These are phyloP conservation scores for Epithele typhae DNA, from an alignment of 768 basidiomycete species.

Conservation along the genomic window DNA sequence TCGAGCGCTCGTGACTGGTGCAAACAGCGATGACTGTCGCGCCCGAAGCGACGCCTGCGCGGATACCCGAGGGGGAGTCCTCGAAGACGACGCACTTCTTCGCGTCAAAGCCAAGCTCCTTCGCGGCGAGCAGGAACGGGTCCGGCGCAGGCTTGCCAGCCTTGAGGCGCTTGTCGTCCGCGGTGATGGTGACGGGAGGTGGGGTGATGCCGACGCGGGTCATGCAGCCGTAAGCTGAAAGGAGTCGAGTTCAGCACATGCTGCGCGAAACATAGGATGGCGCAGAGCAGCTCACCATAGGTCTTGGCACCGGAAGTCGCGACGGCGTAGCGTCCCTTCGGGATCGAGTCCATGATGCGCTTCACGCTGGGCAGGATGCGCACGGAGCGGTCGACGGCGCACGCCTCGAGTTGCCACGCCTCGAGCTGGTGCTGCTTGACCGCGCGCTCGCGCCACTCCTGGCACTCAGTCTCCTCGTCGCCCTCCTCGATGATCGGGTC, in stretches of 20 bases:
- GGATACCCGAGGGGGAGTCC: slow-evolving; percentile 65
- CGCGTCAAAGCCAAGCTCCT: slow-evolving; percentile 51
- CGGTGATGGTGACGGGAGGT: slow-evolving; percentile 68
- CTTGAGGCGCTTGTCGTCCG: slow-evolving; percentile 70
- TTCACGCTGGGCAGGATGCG: slow-evolving; percentile 69
- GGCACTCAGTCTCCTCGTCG: slow-evolving; percentile 5
- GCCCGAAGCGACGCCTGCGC: slow-evolving; percentile 68
- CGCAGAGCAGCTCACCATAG: slow-evolving; percentile 42
- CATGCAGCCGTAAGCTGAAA: slow-evolving; percentile 60
- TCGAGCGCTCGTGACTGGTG: slow-evolving; percentile 59
- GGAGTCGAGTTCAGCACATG: not conserved
- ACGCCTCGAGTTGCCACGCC: slow-evolving; percentile 55
- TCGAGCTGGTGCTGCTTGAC: slow-evolving; percentile 31
- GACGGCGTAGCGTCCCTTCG: slow-evolving; percentile 62
- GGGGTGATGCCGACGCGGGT: slow-evolving; percentile 64
- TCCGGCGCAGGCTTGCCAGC: slow-evolving; percentile 61
- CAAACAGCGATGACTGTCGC: slow-evolving; percentile 72
- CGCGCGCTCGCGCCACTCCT: slow-evolving; percentile 14
- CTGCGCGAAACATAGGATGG: not conserved
- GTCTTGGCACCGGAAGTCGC: slow-evolving; percentile 74
- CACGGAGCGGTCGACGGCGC: slow-evolving; percentile 56
- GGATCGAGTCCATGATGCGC: slow-evolving; percentile 60
- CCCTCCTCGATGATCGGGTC: slow-evolving; percentile 27
- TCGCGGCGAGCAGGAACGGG: slow-evolving; percentile 59
- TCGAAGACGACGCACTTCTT: slow-evolving; percentile 73